phyloP scores from a whole-genome alignment of 768 basidiomycete species.

The Naganishia friedmannii region DNA sequence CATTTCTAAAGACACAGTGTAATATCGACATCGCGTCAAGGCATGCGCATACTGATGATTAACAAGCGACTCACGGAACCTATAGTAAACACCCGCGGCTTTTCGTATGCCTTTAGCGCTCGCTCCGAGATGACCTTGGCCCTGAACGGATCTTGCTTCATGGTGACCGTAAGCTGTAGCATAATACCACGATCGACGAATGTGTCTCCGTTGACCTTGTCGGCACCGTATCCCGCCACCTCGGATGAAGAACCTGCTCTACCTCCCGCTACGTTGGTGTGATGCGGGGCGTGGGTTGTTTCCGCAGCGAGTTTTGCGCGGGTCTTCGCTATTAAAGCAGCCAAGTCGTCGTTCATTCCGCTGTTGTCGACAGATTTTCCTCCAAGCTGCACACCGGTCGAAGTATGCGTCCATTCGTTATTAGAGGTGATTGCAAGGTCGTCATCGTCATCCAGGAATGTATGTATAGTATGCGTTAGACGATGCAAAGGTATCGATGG shows the following conservation, averaged over 20 bases:
- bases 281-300: too few relatives aligned
- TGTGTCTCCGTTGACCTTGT: neutral
- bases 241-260: conserved; percentile 11
- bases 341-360: neutral
- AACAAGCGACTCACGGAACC: conserved; percentile 1
- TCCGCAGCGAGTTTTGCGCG: conserved; percentile 8
- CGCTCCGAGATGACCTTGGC: conserved; percentile 13
- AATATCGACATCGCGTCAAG: neutral
- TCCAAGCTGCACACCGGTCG: conserved; percentile 7
- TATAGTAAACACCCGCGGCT: conserved; percentile 17
- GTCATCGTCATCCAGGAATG: conserved; percentile 16
- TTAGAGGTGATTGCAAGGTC: neutral
- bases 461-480: neutral
- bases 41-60: neutral
- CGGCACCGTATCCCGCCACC: neutral
- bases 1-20: conserved; percentile 3
- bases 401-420: conserved; percentile 4
- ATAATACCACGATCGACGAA: conserved; percentile 10
- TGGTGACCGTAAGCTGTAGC: conserved; percentile 11
- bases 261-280: neutral
- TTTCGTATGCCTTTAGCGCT: conserved; percentile 17
- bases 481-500: neutral
- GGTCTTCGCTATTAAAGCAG: conserved; percentile 14
- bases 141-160: conserved; percentile 19
- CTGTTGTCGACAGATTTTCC: neutral